Percentiles rank a stretch among this genome's conserved stretches.
These are phyloP conservation scores for Thalassiosira tumida DNA, from an alignment of 352 stramenopile genomes.

Conservation along the genomic window DNA sequence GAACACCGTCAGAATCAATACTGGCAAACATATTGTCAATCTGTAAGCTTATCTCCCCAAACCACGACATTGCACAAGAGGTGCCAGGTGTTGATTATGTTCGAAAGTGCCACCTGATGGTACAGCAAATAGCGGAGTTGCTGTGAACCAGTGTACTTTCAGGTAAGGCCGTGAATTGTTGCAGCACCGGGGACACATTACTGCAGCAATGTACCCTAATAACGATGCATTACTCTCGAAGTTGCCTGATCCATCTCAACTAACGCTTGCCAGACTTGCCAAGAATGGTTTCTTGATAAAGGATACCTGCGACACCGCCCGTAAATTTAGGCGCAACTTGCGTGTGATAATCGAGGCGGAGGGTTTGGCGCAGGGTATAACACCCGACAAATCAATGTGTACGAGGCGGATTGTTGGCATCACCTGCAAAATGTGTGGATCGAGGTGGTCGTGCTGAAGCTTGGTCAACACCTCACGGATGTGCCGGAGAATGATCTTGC, in stretches of 20 bases:
- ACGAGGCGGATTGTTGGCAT: slow-evolving; percentile 45
- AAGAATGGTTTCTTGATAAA: neutral
- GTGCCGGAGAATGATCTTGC: slow-evolving; percentile 5
- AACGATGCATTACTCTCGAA: neutral
- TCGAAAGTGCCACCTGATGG: too few relatives aligned
- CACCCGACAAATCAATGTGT: neutral
- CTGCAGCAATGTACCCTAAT: neutral
- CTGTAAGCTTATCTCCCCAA: too few relatives aligned
- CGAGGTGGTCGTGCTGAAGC: slow-evolving; percentile 12
- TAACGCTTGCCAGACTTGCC: neutral
- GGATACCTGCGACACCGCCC: neutral
- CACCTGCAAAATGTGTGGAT: slow-evolving; percentile 59
- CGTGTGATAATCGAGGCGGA: neutral
- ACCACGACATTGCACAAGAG: too few relatives aligned
- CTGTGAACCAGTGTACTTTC: too few relatives aligned
- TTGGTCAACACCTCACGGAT: slow-evolving; percentile 5
- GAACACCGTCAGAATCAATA: too few relatives aligned
- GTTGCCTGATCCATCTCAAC: neutral
- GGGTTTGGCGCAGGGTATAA: neutral
- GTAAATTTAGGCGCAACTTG: neutral
- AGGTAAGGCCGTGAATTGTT: too few relatives aligned
- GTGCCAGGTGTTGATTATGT: too few relatives aligned
- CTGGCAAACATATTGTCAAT: too few relatives aligned
- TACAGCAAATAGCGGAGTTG: too few relatives aligned
- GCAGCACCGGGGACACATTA: neutral